Percentiles rank a stretch among this genome's conserved stretches.
These are phyloP conservation scores for Moricandia moricandioides DNA, from an alignment of 345 rosid species.

Conservation along the genomic window DNA sequence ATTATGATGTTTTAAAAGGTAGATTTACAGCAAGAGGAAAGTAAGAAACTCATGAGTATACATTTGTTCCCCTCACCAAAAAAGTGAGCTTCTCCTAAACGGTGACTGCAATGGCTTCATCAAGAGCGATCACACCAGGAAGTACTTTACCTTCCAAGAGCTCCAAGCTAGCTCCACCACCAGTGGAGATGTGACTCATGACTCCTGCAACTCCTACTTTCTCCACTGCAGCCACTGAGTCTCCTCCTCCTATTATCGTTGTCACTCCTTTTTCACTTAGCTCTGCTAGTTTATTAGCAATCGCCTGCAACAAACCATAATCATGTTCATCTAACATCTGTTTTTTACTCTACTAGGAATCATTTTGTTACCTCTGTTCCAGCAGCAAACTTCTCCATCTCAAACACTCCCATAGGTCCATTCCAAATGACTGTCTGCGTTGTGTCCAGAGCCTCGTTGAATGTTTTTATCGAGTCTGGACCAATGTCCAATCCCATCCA, in stretches of 20 bases:
- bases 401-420: slow-evolving; percentile 97
- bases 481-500: slow-evolving; percentile 97
- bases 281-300: slow-evolving; percentile 83
- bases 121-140: slow-evolving; percentile 93
- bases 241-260: slow-evolving; percentile 95
- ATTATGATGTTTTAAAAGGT: background rate
- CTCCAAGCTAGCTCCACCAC: slow-evolving; percentile 97
- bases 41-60: background rate
- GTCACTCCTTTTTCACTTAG: slow-evolving; percentile 83
- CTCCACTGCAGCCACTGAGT: slow-evolving; percentile 96
- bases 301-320: slow-evolving; percentile 27
- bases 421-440: slow-evolving; percentile 88
- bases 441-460: slow-evolving; percentile 58
- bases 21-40: background rate
- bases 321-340: background rate
- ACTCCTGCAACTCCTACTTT: slow-evolving; percentile 85
- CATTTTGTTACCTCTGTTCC: slow-evolving; percentile 71
- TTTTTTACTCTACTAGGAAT: background rate
- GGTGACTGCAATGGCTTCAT: slow-evolving; percentile 53
- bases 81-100: background rate
- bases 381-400: slow-evolving; percentile 78
- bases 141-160: slow-evolving; percentile 88
- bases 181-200: slow-evolving; percentile 97
- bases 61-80: background rate
- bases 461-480: slow-evolving; percentile 71